These are phyloP conservation scores for Aspergillus sp. DNA, from an alignment of 2,329 filamentous ascomycete genomes.

Conservation along the genomic window DNA sequence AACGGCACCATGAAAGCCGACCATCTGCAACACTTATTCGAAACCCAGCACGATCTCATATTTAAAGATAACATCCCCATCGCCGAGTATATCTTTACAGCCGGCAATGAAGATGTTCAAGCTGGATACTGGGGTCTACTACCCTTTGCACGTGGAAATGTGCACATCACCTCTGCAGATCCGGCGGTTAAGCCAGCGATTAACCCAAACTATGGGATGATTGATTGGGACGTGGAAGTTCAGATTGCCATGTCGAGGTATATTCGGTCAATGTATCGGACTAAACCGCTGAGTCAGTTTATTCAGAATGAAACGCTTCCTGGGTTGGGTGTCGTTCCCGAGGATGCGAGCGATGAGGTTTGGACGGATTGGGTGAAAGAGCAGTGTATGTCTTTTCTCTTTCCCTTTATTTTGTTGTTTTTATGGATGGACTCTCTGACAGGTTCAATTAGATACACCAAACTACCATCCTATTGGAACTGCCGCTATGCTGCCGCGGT, in stretches of 20 bases:
- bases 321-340: slow-evolving; percentile 13
- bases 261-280: slow-evolving; percentile 16
- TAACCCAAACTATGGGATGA: slow-evolving; percentile 27
- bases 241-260: slow-evolving; percentile 17
- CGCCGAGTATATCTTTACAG: slow-evolving; percentile 21
- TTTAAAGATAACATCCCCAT: slow-evolving; percentile 20
- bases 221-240: slow-evolving; percentile 21
- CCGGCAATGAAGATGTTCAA: slow-evolving; percentile 9
- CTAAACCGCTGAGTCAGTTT: slow-evolving; percentile 10
- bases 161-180: slow-evolving; percentile 23
- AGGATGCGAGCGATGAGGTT: slow-evolving; percentile 13
- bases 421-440: too few relatives aligned
- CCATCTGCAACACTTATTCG: slow-evolving; percentile 18
- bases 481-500: slow-evolving; percentile 26
- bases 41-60: slow-evolving; percentile 23
- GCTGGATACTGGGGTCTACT: slow-evolving; percentile 21
- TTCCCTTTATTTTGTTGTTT: too few relatives aligned
- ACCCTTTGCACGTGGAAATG: slow-evolving; percentile 27
- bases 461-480: slow-evolving; percentile 28
- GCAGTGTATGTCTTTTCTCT: slow-evolving; percentile 13
- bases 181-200: slow-evolving; percentile 17
- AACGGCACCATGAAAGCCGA: slow-evolving; percentile 11
- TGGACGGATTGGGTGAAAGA: slow-evolving; percentile 20
- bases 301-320: slow-evolving; percentile 14
- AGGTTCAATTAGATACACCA: slow-evolving; percentile 13